Evolutionary conservation across 768 basidiomycete species (phyloP).

Genomic region (Phylloporus sp.): DNA sequence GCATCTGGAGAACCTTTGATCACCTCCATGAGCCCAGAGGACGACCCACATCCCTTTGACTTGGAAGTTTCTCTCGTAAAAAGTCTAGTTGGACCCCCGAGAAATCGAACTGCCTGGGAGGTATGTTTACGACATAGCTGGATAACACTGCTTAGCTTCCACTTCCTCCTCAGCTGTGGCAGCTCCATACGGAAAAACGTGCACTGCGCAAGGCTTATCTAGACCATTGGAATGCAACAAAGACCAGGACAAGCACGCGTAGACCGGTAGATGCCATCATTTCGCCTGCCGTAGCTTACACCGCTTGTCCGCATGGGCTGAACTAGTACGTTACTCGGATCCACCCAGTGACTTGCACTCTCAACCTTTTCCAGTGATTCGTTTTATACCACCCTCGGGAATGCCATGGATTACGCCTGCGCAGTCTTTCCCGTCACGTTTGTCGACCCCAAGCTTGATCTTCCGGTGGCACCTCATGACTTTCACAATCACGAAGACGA

Average conservation of each 20-base stretch:
- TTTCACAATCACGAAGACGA: slow-evolving; percentile 44
- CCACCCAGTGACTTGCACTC: too few relatives aligned
- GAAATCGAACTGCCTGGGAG: slow-evolving; percentile 41
- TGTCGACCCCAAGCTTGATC: slow-evolving; percentile 42
- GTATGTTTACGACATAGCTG: slow-evolving; percentile 19
- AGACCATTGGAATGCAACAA: slow-evolving; percentile 48
- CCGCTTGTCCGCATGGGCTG: slow-evolving; percentile 45
- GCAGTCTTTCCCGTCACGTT: slow-evolving; percentile 46
- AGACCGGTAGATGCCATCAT: slow-evolving; percentile 53
- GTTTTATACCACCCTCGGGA: slow-evolving; percentile 46
- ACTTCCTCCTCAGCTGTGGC: slow-evolving; percentile 37
- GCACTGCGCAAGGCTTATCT: slow-evolving; percentile 42
- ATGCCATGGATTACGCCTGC: slow-evolving; percentile 44
- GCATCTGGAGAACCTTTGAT: slow-evolving; percentile 43
- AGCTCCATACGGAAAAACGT: slow-evolving; percentile 41
- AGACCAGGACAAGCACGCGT: slow-evolving; percentile 40
- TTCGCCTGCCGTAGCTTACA: slow-evolving; percentile 39
- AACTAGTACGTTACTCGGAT: too few relatives aligned
- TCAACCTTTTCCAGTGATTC: slow-evolving; percentile 28
- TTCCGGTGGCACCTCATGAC: slow-evolving; percentile 30
- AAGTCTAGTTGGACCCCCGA: slow-evolving; percentile 42
- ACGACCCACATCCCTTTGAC: slow-evolving; percentile 35
- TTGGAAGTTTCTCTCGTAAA: slow-evolving; percentile 43
- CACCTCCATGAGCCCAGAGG: slow-evolving; percentile 34
- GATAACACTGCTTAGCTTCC: not conserved